Percentiles rank a stretch among this genome's conserved stretches.
Evolutionary conservation across 2,329 filamentous ascomycete species (phyloP).

Genomic region (Anthostomella pinea): DNA sequence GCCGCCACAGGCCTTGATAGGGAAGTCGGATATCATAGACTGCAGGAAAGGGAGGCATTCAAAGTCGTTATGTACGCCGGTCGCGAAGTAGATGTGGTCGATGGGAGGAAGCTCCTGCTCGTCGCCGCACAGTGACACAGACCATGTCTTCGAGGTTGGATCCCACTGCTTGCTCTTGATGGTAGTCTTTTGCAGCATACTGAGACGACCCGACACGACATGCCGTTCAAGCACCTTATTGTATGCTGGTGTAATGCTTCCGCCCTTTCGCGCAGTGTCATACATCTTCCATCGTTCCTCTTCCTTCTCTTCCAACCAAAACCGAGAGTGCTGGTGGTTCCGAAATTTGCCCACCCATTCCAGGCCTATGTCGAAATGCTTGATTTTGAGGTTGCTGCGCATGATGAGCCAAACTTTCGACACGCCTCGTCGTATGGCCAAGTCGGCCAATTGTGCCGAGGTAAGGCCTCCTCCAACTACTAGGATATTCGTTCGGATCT

Average conservation of each 20-base stretch:
- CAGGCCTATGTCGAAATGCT: conserved; percentile 75
- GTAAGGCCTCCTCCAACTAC: conserved; percentile 75
- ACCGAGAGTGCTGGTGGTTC: conserved; percentile 72
- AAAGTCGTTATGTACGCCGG: conserved; percentile 66
- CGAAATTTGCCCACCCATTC: conserved; percentile 81
- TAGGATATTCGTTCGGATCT: conserved; percentile 58
- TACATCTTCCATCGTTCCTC: conserved; percentile 66
- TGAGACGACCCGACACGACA: conserved; percentile 47
- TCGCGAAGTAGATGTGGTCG: conserved; percentile 74
- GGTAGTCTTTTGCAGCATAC: conserved; percentile 56
- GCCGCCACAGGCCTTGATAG: conserved; percentile 61
- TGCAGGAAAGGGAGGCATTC: conserved; percentile 58
- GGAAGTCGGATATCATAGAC: conserved; percentile 56
- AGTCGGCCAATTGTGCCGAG: conserved; percentile 69
- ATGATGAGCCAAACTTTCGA: conserved; percentile 68
- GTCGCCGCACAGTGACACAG: conserved; percentile 24
- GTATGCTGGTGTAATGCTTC: conserved; percentile 71
- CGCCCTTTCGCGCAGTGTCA: conserved; percentile 65
- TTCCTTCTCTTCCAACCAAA: conserved; percentile 73
- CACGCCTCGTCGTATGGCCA: conserved; percentile 62
- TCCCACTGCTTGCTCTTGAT: conserved; percentile 53
- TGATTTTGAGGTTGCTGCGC: conserved; percentile 58
- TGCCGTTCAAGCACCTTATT: conserved; percentile 65
- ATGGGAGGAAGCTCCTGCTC: conserved; percentile 53
- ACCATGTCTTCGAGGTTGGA: conserved; percentile 44